Base-by-base conservation (phyloP, 345 rosid genomes). In the Sisymbrium altissimum region DNA sequence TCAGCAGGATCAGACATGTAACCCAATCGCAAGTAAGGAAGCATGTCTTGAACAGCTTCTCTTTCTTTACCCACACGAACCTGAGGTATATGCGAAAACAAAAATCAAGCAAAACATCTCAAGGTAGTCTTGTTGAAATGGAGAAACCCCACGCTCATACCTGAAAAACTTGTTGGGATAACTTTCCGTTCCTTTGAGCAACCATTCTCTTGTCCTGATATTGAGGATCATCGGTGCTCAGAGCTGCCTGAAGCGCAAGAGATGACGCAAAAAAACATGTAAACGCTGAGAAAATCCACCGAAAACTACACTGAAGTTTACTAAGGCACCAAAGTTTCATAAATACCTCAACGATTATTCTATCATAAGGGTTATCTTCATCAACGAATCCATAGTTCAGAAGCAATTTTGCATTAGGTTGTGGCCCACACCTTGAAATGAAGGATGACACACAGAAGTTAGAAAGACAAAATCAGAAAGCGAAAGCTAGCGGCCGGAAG, bases 131-230 rank as follows among this genome's bases (percentile, higher is more conserved):
- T 59, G 57, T 64, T 23, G 54, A 33, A 52, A 33, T 25, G 35
- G 52, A 11, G 5, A 52, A n/a, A 39, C 54, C 45, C 39, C 29
- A 50, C 3, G 10, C 29, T 32, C 84, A 58, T 84, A 91, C 98
- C 59, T 84, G 83, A 73, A 94, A 94, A 68, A 49, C 82, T 78
- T 94, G 98, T 18, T 81, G 79, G 21, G 98, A 88, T 41, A 94
- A 72, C 73, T 84, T 94, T 43, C 93, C 95, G 60, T 91, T 94
- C 82, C 95, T 89, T 87, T 94, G 98, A 81, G 96, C 98, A 80
- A 87, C 93, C 86, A 94, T 64, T 82, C 98, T 85, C 82, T 94
- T 94, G 68, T 94, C 92, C 85, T 91, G 98, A 78, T 94, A 94
- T 62, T 88, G 97, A 81, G 98, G 97, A 81, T 94, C 98, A 68